Evolutionary conservation across 1,284 basidiomycete species (phyloP).

Genomic region (Tylopilus orsonianus): DNA sequence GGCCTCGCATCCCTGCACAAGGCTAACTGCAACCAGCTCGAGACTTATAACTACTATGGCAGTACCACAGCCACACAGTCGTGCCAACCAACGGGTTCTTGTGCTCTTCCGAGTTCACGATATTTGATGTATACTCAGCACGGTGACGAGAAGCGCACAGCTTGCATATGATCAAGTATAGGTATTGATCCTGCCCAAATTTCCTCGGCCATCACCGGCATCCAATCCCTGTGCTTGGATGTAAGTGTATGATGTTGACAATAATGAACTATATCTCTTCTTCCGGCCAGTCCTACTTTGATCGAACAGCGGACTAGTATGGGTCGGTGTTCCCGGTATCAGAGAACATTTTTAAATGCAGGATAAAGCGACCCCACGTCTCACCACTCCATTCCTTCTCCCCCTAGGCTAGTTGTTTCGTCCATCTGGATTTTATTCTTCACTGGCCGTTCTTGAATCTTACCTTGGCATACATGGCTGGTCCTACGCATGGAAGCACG

Average conservation of each 20-base stretch:
- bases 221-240: not conserved
- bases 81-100: not conserved
- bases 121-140: not conserved
- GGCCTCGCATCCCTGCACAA: no score
- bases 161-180: constrained; percentile 1
- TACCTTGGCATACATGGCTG: constrained; percentile 4
- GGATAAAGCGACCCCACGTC: constrained; percentile 3
- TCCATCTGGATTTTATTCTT: not conserved
- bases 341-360: constrained; percentile 10
- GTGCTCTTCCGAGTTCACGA: not conserved
- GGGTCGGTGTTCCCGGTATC: constrained; percentile 1
- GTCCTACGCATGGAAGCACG: not conserved
- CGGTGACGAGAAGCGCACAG: constrained; percentile 10
- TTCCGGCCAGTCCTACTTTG: not conserved
- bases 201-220: constrained; percentile 9
- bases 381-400: not conserved
- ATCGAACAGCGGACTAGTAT: constrained; percentile 17
- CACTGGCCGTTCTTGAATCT: not conserved
- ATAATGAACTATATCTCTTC: not conserved
- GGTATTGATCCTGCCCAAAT: no score
- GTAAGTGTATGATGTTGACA: not conserved
- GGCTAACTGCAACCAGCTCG: no score
- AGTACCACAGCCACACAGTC: not conserved
- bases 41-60: not conserved
- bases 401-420: not conserved